Evolutionary conservation across 306 rosid species (phyloP).

Genomic region (Inga leiocalycina): DNA sequence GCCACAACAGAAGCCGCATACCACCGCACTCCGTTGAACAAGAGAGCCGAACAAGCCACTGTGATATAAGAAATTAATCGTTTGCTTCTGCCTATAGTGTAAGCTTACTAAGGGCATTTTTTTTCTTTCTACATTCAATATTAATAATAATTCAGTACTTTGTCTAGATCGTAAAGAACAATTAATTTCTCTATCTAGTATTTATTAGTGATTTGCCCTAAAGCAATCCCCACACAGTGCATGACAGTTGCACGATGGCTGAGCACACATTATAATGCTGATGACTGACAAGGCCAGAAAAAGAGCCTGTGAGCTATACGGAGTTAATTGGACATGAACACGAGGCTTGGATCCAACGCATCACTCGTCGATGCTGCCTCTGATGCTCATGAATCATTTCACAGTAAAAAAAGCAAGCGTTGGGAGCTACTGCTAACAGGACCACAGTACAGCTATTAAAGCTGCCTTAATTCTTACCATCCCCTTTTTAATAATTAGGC

Average conservation of each 20-base stretch:
- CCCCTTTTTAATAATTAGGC: not conserved
- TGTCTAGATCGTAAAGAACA: no score
- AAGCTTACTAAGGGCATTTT: no score
- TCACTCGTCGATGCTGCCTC: not conserved
- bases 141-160: no score
- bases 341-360: not conserved
- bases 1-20: no score
- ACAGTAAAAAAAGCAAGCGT: not conserved
- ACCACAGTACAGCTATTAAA: not conserved
- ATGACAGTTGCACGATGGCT: not conserved
- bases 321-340: not conserved
- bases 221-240: not conserved
- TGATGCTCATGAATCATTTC: not conserved
- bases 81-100: no score
- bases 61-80: no score
- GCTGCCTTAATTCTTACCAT: conserved; percentile 8
- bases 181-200: no score
- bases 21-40: no score
- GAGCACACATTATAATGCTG: not conserved
- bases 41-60: no score
- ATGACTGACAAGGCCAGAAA: conserved; percentile 6
- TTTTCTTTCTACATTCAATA: no score
- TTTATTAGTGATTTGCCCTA: no score
- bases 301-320: not conserved
- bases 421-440: not conserved